A percentile compares a stretch with the other conserved stretches of the same genome.
Evolutionary conservation across 768 basidiomycete species (phyloP).

Genomic region (Polyporus arcularius): DNA sequence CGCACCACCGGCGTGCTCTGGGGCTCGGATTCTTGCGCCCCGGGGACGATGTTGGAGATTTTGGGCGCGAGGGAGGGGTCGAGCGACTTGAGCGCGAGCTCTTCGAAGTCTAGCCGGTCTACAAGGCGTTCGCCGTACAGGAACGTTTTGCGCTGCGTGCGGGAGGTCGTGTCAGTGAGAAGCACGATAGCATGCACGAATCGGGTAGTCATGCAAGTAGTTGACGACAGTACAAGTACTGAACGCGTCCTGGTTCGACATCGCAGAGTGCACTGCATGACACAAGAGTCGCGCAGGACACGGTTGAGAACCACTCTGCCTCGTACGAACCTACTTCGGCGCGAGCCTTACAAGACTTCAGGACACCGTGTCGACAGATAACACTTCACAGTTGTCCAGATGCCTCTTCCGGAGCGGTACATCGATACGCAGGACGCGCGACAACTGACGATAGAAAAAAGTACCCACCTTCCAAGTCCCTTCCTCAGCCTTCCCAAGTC

Average conservation of each 20-base stretch:
- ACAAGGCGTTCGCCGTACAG: conserved; percentile 66
- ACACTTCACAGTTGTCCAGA: too few species aligned
- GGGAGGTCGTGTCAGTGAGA: neutral
- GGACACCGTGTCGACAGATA: too few species aligned
- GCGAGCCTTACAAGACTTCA: too few species aligned
- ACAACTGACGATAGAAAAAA: neutral
- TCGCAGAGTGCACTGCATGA: too few species aligned
- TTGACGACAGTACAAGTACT: too few species aligned
- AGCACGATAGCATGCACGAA: neutral
- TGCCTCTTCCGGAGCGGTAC: too few species aligned
- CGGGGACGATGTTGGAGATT: conserved; percentile 20
- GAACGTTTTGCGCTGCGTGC: conserved; percentile 57
- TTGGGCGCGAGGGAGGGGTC: conserved; percentile 68
- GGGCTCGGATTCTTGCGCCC: conserved; percentile 4
- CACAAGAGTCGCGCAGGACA: too few species aligned
- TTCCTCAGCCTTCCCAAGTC: conserved; percentile 64
- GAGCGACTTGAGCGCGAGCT: conserved; percentile 70
- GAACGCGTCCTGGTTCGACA: too few species aligned
- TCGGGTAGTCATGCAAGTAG: too few species aligned
- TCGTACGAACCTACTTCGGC: too few species aligned
- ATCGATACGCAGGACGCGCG: too few species aligned
- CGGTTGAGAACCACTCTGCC: too few species aligned
- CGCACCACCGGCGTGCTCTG: conserved; percentile 22
- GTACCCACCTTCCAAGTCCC: conserved; percentile 72
- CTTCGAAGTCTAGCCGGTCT: conserved; percentile 79